Evolutionary conservation across 768 basidiomycete species (phyloP), one percentile per base, ranked within the genome.

Genomic region (Pleurotus citrinopileatus): DNA sequence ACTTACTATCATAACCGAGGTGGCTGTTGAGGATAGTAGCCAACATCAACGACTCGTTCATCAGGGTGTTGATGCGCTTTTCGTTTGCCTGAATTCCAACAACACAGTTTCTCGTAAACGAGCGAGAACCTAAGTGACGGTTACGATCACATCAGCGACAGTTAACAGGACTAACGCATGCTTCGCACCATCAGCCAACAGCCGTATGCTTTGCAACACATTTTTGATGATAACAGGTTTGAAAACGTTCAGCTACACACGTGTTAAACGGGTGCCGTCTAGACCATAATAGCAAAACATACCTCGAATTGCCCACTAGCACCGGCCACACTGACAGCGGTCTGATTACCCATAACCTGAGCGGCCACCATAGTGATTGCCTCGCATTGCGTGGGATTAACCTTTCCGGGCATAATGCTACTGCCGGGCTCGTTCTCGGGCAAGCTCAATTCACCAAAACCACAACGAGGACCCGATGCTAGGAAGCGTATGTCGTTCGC

Each of bases 401-500:
- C 97, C 75, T 99, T 98, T 57, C 97, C 97, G 5, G 95, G 97
- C 97, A 99, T 99, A 73, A 99, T 98, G 55, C 93, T 96, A 65
- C 93, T 95, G 43, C 97, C 97, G 40, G 97, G 97, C 73, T 99
- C 97, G 69, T 99, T 99, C 74, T 98, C 97, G 9, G 97, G 97
- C 47, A 98, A 73, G 62, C 81, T 86, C 36, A 99, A 76, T 72
- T 99, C 97, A 20, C 97, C 97, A 42, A 99, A 81, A 53, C 97
- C 97, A 64, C 97, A 99, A 40, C 97, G 89, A 55, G 97, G 97
- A 54, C 97, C 97, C 45, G 96, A 98, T 22, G 87, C 96, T 61
- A 99, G 88, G 80, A 89, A 98, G 50, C 97, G 88, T 67, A 99
- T 96, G 65, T 99, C 97, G 67, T 99, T 98, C 45, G 96, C 96